Base-by-base conservation (phyloP, 495 filamentous ascomycete species). In the Lasiosphaeria miniovina region DNA sequence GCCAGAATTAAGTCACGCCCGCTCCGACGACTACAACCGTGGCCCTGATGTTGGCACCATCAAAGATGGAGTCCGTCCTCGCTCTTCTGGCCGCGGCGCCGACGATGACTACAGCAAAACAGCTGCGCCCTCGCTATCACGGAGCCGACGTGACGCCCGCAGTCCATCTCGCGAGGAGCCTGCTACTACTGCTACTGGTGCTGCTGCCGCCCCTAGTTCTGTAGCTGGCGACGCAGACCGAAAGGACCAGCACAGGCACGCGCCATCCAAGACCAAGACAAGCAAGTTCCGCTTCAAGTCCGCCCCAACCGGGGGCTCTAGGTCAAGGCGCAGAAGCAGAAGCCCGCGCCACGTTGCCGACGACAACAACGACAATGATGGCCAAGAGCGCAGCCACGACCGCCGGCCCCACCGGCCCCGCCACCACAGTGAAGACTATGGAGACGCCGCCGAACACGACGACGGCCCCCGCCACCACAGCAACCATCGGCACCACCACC, bases 311-410 rank as follows among this genome's bases (percentile, higher is more conserved):
- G 24, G 24, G 24, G 24, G 24, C 24, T 24, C 24, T 2, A 24
- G 24, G 24, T 24, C 24, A 24, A 24, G 24, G 24, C 24, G 24
- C 24, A 24, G 24, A 24, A 24, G 24, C 31, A 68, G 64, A 33
- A 61, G 54, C 51, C 67, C 72, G 31, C 67, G 63, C 38, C 68
- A 75, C 36, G 70, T 65, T 45, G 71, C 68, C 46, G 62, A 61
- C 52, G 74, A 77, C 58, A 70, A 69, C 51, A 64, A 64, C 38
- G 62, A 73, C 7, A 17, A 9, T 10, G 12, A 34, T 14, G 48
- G 17, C 9, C 36, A 45, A 17, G 48, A 59, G 15, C 61, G 40
- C 11, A 24, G 24, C 24, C 24, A 24, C 24, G 24, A 24, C 24
- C 35, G 43, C 41, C 34, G 2, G 9, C 51, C 45, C 8, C 35